Conservation (phyloP, 1,139 yeast genomes). For the Ogataea hybrid region DNA sequence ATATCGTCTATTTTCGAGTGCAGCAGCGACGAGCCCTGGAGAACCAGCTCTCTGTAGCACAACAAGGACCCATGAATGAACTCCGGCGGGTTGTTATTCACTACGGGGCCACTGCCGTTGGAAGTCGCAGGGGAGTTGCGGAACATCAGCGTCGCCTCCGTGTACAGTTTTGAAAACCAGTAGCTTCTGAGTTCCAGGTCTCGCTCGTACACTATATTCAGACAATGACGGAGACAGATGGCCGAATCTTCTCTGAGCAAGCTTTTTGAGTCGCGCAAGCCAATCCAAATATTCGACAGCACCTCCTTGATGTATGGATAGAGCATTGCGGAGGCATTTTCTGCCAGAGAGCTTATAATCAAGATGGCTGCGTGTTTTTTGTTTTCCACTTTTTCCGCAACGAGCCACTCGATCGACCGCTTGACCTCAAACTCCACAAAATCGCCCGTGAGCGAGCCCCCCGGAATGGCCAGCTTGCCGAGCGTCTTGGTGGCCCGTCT, state of each 20-base stretch:
- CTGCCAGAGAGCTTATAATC: constrained; percentile 79
- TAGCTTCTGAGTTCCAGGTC: constrained; percentile 68
- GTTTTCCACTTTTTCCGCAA: constrained; percentile 75
- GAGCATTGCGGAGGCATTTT: constrained; percentile 81
- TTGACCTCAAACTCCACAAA: constrained; percentile 92
- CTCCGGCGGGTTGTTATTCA: constrained; percentile 47
- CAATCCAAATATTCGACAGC: constrained; percentile 83
- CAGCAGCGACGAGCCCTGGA: constrained; percentile 62
- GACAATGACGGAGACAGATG: constrained; percentile 70
- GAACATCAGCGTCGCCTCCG: constrained; percentile 31
- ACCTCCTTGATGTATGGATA: constrained; percentile 78
- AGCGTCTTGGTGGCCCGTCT: constrained; percentile 80
- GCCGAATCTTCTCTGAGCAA: constrained; percentile 84
- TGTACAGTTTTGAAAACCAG: constrained; percentile 67
- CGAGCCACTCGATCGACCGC: constrained; percentile 85
- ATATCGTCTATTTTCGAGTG: constrained; percentile 73
- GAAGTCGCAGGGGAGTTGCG: constrained; percentile 13
- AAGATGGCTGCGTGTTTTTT: constrained; percentile 90
- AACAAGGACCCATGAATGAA: constrained; percentile 82
- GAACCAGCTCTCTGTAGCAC: constrained; percentile 78
- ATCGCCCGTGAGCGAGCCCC: constrained; percentile 86
- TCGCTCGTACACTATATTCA: constrained; percentile 74
- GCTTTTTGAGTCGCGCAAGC: constrained; percentile 72
- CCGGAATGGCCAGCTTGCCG: constrained; percentile 86
- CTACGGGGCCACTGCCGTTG: constrained; percentile 6